Evolutionary conservation across 768 basidiomycete genomes (phyloP).

Genomic region (Amanita jacksonii): DNA sequence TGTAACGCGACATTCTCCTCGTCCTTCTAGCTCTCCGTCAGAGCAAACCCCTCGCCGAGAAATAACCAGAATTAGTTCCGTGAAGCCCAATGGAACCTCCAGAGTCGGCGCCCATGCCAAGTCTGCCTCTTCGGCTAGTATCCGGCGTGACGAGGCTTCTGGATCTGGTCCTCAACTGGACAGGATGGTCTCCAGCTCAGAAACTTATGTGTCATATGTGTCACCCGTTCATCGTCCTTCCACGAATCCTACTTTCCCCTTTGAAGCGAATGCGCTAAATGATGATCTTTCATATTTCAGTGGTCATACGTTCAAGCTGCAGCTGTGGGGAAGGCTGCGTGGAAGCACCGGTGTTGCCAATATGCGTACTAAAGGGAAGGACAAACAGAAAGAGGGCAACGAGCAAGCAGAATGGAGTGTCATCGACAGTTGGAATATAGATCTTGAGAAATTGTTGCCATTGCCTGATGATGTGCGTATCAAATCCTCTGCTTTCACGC

Average conservation of each 20-base stretch:
- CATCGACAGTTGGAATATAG: conserved; percentile 59
- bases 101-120: conserved; percentile 14
- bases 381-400: conserved; percentile 12
- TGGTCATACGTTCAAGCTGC: conserved; percentile 40
- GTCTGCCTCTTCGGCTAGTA: conserved; percentile 17
- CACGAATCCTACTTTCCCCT: conserved; percentile 67
- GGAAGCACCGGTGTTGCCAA: conserved; percentile 11
- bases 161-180: not conserved
- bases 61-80: conserved; percentile 10
- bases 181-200: conserved; percentile 2
- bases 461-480: conserved; percentile 53
- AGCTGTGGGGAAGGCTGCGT: conserved; percentile 46
- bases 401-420: conserved; percentile 44
- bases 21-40: conserved; percentile 14
- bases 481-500: not conserved
- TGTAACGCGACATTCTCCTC: conserved; percentile 1
- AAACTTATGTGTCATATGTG: conserved; percentile 42
- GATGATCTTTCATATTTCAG: conserved; percentile 48
- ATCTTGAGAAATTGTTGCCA: conserved; percentile 46
- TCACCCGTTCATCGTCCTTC: conserved; percentile 77
- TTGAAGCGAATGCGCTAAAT: conserved; percentile 40
- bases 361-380: conserved; percentile 35
- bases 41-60: conserved; percentile 19
- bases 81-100: conserved; percentile 7
- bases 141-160: conserved; percentile 13